Evolutionary conservation across 805 yeast genomes (phyloP), one percentile per base, ranked within the genome.

Genomic region (Saturnispora sanitii): DNA sequence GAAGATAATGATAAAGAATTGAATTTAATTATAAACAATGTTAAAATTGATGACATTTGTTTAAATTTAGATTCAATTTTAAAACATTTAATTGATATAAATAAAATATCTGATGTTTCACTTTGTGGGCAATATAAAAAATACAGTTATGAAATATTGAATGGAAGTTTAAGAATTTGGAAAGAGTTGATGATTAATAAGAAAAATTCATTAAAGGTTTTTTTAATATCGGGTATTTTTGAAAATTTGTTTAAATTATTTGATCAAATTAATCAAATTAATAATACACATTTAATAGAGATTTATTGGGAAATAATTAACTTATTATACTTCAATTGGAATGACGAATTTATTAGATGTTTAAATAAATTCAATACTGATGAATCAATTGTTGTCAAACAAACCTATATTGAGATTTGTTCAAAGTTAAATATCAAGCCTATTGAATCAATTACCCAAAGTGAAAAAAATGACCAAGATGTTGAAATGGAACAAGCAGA

Each of bases 101-200:
- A 61, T 1, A 52, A 49, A 18, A 45, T 50, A 6, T 52, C 50
- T 13, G 58, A 57, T 30, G 44, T 55, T 17, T 52, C 51, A 28
- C 17, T 60, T 17, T 56, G 62, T 1, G 51, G 59, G 41, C 64
- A 58, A 31, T 54, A 51, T 37, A 53, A 53, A 29, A 58, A 57
- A 35, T 39, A 56, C 41, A 54, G 56, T 33, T 28, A 37, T 4
- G 32, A 37, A 13, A 52, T 57, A 21, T 35, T 58, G 38, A 37
- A 45, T 9, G 45, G 53, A 1, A 49, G 55, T 33, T 51, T 54
- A 20, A 28, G 40, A 12, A 21, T 54, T 4, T 41, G 45, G 7
- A 41, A 33, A 9, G 32, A 23, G 13, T 34, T 50, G 13, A 36
- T 54, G 8, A 19, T 19, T 9, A 26, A 44, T 2, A 41, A 42